Base-by-base conservation (phyloP, 768 basidiomycete species). In the Cystofilobasidium capitatum region DNA sequence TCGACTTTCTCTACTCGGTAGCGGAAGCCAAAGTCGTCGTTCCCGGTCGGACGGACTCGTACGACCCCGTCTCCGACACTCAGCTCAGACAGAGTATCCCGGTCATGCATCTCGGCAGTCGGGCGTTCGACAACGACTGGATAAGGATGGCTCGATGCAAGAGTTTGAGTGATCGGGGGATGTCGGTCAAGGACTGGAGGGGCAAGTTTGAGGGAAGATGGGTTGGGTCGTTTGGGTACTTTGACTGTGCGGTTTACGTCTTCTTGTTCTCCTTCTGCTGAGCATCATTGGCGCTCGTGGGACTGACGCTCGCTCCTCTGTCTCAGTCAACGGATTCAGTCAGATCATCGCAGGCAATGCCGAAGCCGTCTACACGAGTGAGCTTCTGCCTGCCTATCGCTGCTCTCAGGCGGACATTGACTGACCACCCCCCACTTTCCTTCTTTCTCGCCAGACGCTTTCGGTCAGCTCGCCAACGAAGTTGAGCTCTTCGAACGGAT, bases 191-290 rank as follows among this genome's bases (percentile, higher is more conserved):
- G 22, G 16, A 49, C 9, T 67, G 59, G 44, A 5, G 37, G 26
- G 66, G 66, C 24, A 61, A 62, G 37, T 39, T 67, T 37, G 66
- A 67, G 33, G 66, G 66, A 17, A 62, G 13, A 9, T 67, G 58
- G 64, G 33, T 49, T 20, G 64, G 49, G 8, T 16, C 35, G 2
- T 51, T 37, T 31, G 45, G 17, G 20, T 37, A 31, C 33, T 40
- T 51, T 29, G 49, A 51, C 49, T 51, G 49, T 51, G 22, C 24
- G 49, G n/a, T 26, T 4, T 45, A 16, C 24, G 17, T n/a, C 9
- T 3, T 51, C 49, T 51, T 9, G 24, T 13, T 37, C 29, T n/a
- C 8, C 51, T 14, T 17, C 16, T n/a, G n/a, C n/a, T n/a, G n/a
- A n/a, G n/a, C n/a, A 0, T 4, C 22, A 10, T 37, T 3, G 8